Evolutionary conservation across 768 basidiomycete species (phyloP).

Genomic region (Amanita thiersii): DNA sequence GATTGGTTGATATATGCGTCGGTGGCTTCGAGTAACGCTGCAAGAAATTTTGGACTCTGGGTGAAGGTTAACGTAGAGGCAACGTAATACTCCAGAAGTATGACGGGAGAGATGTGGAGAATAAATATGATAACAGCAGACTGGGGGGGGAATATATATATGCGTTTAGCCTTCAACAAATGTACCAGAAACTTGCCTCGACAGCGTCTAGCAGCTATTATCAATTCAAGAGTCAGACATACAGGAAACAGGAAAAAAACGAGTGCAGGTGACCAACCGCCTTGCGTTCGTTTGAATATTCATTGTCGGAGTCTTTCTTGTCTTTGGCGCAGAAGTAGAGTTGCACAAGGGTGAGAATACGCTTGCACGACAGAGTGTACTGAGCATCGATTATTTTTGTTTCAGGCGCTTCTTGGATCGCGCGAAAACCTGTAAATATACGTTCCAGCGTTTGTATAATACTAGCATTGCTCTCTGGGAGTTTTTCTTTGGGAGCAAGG

Average conservation of each 20-base stretch:
- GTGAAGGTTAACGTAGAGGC: not conserved
- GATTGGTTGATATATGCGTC: not conserved
- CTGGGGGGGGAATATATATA: not conserved
- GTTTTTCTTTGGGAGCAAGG: not conserved
- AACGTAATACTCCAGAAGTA: not conserved
- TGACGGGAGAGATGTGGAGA: not conserved
- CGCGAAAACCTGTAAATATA: not conserved
- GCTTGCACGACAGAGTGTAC: not conserved
- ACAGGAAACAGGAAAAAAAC: not conserved
- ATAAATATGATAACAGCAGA: not conserved
- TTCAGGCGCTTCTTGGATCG: not conserved
- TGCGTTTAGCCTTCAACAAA: not conserved
- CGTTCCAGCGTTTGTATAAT: not conserved
- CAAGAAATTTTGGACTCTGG: not conserved
- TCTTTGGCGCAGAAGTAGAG: not conserved
- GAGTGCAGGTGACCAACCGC: not conserved
- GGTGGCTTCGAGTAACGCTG: not conserved
- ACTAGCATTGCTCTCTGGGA: not conserved
- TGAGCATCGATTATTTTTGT: not conserved
- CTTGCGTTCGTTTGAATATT: not conserved
- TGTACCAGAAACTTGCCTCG: not conserved
- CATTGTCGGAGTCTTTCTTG: not conserved
- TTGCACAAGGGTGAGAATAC: not conserved
- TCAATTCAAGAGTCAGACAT: not conserved
- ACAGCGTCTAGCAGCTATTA: not conserved